phyloP scores from a whole-genome alignment of 305 asterid species.

The Lippia alba region DNA sequence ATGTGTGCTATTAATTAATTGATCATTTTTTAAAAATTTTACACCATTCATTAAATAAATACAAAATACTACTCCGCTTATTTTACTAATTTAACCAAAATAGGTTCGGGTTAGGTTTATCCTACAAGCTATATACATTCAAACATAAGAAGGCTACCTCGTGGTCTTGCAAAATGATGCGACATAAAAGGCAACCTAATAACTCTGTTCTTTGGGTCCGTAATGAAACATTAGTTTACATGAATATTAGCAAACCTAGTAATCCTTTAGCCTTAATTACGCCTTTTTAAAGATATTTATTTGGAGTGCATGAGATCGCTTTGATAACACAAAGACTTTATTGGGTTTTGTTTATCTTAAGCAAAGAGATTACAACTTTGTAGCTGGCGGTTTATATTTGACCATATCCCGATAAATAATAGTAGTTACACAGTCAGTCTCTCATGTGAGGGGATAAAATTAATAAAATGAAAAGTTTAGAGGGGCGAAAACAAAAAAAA shows the following conservation, averaged over 20 bases:
- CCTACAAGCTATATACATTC: background rate
- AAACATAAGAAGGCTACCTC: too few relatives aligned
- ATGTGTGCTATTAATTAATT: too few relatives aligned
- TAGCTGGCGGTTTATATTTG: background rate
- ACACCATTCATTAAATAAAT: too few relatives aligned
- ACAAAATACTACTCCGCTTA: too few relatives aligned
- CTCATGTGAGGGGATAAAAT: too few relatives aligned
- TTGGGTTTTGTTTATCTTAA: constrained; percentile 22
- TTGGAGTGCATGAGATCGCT: constrained; percentile 8
- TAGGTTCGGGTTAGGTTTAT: too few relatives aligned
- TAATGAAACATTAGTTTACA: background rate
- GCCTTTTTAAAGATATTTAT: background rate
- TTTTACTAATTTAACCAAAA: too few relatives aligned
- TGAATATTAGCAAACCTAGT: constrained; percentile 3
- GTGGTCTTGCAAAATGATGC: background rate
- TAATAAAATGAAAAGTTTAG: too few relatives aligned
- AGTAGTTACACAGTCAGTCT: too few relatives aligned
- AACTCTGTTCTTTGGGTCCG: background rate
- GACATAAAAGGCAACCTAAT: constrained; percentile 22
- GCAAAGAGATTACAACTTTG: constrained; percentile 19
- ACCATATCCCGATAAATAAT: too few relatives aligned
- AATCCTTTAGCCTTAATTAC: background rate
- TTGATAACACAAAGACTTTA: constrained; percentile 13
- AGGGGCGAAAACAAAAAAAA: too few relatives aligned
- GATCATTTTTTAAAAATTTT: too few relatives aligned